Conservation (phyloP, 805 yeast genomes). For the Saccharomycopsis sp. region DNA sequence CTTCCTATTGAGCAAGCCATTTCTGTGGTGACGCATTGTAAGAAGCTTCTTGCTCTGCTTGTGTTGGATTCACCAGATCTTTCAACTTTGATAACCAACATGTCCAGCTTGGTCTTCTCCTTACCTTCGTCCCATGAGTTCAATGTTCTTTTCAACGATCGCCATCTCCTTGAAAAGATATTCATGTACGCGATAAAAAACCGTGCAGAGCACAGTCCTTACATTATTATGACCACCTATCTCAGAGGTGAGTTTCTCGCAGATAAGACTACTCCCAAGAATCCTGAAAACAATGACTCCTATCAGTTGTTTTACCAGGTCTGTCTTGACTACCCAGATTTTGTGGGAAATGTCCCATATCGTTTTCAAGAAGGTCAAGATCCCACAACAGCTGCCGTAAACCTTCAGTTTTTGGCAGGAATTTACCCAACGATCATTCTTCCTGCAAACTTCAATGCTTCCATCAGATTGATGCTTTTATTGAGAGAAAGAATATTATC, state of each 20-base stretch:
- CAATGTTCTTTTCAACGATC: constrained; percentile 13
- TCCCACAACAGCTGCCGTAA: constrained; percentile 3
- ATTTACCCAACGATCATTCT: constrained; percentile 3
- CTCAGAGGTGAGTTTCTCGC: constrained; percentile 18
- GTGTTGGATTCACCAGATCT: constrained; percentile 3
- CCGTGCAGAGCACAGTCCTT: constrained; percentile 6
- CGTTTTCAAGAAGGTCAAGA: no score
- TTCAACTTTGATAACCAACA: neutral
- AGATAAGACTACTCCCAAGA: constrained; percentile 6
- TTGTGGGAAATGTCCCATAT: constrained; percentile 3
- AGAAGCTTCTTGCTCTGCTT: neutral
- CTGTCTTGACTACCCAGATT: neutral
- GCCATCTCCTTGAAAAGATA: constrained; percentile 5
- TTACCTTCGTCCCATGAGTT: constrained; percentile 15
- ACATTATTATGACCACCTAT: constrained; percentile 10
- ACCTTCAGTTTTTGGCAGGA: constrained; percentile 5
- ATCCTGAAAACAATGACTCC: constrained; percentile 8
- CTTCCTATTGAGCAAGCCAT: constrained; percentile 8
- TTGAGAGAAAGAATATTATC: constrained; percentile 2
- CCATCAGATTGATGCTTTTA: neutral
- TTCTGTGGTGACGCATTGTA: constrained; percentile 1
- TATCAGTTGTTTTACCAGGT: constrained; percentile 6
- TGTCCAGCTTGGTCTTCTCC: constrained; percentile 6
- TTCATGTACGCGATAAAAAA: constrained; percentile 6
- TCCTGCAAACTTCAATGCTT: neutral